Conservation (phyloP, 495 filamentous ascomycete species). For the Pseudomonodictys pantanalensis region DNA sequence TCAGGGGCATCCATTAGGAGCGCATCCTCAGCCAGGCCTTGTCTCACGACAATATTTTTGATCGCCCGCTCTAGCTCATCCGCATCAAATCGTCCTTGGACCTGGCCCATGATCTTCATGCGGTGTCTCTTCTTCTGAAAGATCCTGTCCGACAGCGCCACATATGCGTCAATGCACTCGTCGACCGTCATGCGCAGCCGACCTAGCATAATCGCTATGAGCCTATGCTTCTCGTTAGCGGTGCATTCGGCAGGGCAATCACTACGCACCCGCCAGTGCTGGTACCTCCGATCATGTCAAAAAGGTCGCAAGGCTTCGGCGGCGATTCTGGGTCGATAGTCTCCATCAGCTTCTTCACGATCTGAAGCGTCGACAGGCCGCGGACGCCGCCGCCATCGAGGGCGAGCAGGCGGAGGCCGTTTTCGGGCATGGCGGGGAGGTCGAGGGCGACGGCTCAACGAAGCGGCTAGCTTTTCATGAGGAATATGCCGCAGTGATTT, state of each 20-base stretch:
- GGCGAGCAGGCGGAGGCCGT: too few relatives aligned
- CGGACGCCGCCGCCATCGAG: conserved; percentile 30
- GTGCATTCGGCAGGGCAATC: conserved; percentile 25
- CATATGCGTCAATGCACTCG: conserved; percentile 20
- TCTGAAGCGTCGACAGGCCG: conserved; percentile 21
- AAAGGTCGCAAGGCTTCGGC: conserved; percentile 25
- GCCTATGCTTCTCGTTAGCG: conserved; percentile 7
- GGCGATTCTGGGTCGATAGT: conserved; percentile 15
- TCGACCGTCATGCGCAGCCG: too few relatives aligned
- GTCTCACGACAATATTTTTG: conserved; percentile 42
- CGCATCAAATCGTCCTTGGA: conserved; percentile 43
- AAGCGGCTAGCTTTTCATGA: neutral
- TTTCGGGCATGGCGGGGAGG: conserved; percentile 4
- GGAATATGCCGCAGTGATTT: neutral
- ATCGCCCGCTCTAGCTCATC: conserved; percentile 45
- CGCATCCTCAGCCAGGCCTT: conserved; percentile 42
- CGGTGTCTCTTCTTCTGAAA: conserved; percentile 40
- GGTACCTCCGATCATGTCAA: conserved; percentile 25
- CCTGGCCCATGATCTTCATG: conserved; percentile 39
- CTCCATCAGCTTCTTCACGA: conserved; percentile 23
- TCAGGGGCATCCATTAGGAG: conserved; percentile 43
- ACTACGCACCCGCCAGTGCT: conserved; percentile 26
- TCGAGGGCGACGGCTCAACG: neutral
- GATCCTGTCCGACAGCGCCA: conserved; percentile 11
- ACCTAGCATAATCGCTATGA: too few relatives aligned